Evolutionary conservation across 169 alveolate species (phyloP).

Genomic region (Plasmodium sp.): DNA sequence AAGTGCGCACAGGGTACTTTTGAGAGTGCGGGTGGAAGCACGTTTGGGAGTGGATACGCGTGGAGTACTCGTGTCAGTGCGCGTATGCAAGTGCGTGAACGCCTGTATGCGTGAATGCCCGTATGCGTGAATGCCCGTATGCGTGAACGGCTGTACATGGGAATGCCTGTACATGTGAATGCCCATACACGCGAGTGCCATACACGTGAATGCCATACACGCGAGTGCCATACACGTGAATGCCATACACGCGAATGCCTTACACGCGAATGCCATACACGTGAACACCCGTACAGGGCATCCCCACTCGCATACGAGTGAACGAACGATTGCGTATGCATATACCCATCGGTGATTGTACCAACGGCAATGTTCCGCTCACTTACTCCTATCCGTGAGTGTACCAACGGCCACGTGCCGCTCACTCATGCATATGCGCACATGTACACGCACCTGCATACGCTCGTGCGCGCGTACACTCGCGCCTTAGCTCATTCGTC

Average conservation of each 20-base stretch:
- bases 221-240: too few relatives aligned
- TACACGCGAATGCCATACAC: neutral
- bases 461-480: neutral
- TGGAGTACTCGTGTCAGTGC: too few relatives aligned
- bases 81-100: too few relatives aligned
- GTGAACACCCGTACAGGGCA: neutral
- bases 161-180: too few relatives aligned
- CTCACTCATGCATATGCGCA: neutral
- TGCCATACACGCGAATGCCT: neutral
- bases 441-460: neutral
- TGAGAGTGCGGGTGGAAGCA: neutral
- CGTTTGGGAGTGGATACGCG: neutral
- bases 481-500: neutral
- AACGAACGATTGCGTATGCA: neutral
- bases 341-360: neutral
- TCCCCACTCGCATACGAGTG: neutral
- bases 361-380: neutral
- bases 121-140: too few relatives aligned
- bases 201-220: too few relatives aligned
- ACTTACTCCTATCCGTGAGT: neutral
- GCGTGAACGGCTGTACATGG: too few relatives aligned
- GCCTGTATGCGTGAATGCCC: too few relatives aligned
- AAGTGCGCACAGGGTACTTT: neutral
- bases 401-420: neutral
- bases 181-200: too few relatives aligned